Base-by-base conservation (phyloP, 2,329 filamentous ascomycete species). In the Monosporascus sp. region DNA sequence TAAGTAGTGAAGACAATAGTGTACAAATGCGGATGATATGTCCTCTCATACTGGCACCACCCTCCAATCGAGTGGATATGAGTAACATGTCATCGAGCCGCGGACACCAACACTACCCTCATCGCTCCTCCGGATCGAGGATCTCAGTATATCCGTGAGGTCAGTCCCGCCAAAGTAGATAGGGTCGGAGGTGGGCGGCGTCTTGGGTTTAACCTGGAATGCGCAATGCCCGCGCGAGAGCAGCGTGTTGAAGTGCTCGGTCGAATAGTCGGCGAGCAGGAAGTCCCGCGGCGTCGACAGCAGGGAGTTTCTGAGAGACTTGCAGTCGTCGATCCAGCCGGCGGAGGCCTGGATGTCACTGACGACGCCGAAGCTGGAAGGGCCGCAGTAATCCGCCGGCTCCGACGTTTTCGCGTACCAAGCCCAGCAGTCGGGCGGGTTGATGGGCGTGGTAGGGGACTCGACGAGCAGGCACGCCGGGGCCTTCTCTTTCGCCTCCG, bases 371-470 rank as follows among this genome's bases (percentile, higher is more conserved):
- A 57, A 55, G 41, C 47, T 58, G 51, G 55, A 57, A 20, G 37
- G 31, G 37, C 54, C 56, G 56, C 60, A 62, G 54, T 61, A 62
- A 57, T 61, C 46, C 28, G 57, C 51, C 37, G 60, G 52, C 20
- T 43, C 4, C 7, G 41, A 17, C 2, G 51, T 55, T 15, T 48
- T 15, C 3, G 57, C 55, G 54, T 57, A 58, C 59, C 59, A 62
- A 9, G 52, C 53, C 60, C 60, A 62, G 50, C 60, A 62, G 2
- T 43, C 31, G 2, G 55, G 55, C 3, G 58, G 57, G 54, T 61
- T 57, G n/a, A 37, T 54, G 17, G 60, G 60, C 6, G 51, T 54
- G 2, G 50, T 46, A 18, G 57, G 53, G 47, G 51, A 58, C 45
- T 50, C 46, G 44, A 54, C 55, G 3, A 62, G 52, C 0, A 40